Percentiles rank a stretch among this genome's conserved stretches.
These are phyloP conservation scores for Auriscalpium microsporum DNA, from an alignment of 768 basidiomycete species.

Conservation along the genomic window DNA sequence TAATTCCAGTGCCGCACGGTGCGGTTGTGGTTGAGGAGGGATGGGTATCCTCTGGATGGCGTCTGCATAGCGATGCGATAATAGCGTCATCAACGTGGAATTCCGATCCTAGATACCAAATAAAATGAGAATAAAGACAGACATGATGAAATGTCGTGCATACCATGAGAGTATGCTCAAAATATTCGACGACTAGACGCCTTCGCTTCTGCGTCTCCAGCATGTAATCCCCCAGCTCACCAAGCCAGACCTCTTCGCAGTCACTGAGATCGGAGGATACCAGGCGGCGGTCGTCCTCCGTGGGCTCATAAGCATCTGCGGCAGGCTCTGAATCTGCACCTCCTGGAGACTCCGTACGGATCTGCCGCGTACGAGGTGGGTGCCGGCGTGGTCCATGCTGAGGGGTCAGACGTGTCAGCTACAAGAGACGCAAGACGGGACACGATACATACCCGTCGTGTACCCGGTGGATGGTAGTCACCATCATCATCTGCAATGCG, in stretches of 20 bases:
- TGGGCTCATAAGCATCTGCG: constrained; percentile 24
- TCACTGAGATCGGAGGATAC: constrained; percentile 77
- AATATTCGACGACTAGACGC: constrained; percentile 66
- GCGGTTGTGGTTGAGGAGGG: constrained; percentile 31
- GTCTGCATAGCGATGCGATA: constrained; percentile 50
- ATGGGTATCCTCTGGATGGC: constrained; percentile 39
- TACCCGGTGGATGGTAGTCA: constrained; percentile 42
- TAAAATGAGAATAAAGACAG: neutral
- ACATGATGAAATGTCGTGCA: constrained; percentile 17
- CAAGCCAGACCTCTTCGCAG: constrained; percentile 68
- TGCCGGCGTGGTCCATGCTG: constrained; percentile 22
- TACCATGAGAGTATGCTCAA: constrained; percentile 60
- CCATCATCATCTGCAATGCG: constrained; percentile 41
- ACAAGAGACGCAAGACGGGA: constrained; percentile 3
- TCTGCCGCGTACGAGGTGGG: constrained; percentile 30
- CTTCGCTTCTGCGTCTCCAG: constrained; percentile 66
- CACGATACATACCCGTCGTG: constrained; percentile 46
- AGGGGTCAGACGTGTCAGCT: neutral
- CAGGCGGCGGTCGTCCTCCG: constrained; percentile 35
- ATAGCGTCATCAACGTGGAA: constrained; percentile 45
- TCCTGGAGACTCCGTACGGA: constrained; percentile 19
- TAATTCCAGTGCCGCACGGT: constrained; percentile 21
- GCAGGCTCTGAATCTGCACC: constrained; percentile 21
- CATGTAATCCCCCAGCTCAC: constrained; percentile 60
- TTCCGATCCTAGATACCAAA: constrained; percentile 53